These are phyloP conservation scores for Astrothelium macrocarpum DNA, from an alignment of 495 filamentous ascomycete genomes.

Conservation along the genomic window DNA sequence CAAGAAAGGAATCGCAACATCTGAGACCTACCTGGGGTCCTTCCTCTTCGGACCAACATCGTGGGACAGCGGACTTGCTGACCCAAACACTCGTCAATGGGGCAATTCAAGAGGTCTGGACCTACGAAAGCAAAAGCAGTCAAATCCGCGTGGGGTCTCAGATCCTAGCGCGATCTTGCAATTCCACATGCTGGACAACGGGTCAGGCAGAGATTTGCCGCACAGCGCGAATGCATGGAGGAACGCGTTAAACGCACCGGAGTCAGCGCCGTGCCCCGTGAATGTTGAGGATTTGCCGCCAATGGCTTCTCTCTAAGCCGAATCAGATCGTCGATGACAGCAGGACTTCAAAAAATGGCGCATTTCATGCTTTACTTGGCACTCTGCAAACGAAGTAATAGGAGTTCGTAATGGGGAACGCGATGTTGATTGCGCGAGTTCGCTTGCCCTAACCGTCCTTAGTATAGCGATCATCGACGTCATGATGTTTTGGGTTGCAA, in stretches of 20 bases:
- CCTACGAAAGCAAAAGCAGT: neutral
- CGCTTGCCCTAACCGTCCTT: slow-evolving; percentile 1
- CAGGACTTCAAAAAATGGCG: neutral
- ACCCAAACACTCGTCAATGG: neutral
- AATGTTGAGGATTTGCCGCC: neutral
- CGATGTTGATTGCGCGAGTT: neutral
- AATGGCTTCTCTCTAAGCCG: neutral
- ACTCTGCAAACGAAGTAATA: neutral
- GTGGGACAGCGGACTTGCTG: neutral
- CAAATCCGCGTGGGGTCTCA: slow-evolving; percentile 4
- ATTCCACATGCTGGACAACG: neutral
- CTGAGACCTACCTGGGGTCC: neutral
- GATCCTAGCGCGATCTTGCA: slow-evolving; percentile 6
- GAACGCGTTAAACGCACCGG: neutral
- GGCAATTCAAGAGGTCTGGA: neutral
- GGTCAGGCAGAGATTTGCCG: neutral
- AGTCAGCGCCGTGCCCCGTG: neutral
- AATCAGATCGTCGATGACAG: neutral
- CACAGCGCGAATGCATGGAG: neutral
- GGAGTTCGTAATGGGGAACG: neutral
- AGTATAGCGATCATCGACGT: slow-evolving; percentile 3
- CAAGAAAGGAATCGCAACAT: neutral
- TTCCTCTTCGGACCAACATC: neutral
- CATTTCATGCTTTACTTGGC: neutral
- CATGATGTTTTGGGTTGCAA: neutral